These are phyloP conservation scores for Malassezia furfur DNA, from an alignment of 1,284 basidiomycete genomes.

Conservation along the genomic window DNA sequence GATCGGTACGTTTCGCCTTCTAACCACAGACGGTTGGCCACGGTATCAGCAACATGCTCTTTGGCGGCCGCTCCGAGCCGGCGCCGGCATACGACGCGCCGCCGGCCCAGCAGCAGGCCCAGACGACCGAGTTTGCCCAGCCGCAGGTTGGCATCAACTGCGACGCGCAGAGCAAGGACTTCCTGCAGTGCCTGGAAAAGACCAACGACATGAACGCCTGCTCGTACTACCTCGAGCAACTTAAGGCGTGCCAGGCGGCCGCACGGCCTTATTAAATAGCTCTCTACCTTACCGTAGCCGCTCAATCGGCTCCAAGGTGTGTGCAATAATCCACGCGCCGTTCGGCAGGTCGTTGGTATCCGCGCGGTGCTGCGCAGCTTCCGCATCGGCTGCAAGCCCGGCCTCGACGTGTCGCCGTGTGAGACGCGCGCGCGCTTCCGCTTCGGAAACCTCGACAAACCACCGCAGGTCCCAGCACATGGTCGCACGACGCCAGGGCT, in stretches of 20 bases:
- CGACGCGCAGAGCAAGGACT: slow-evolving; percentile 54
- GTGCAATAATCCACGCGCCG: slow-evolving; percentile 38
- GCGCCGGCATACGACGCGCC: slow-evolving; percentile 51
- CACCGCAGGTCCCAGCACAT: slow-evolving; percentile 66
- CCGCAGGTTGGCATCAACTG: slow-evolving; percentile 49
- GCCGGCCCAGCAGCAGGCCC: slow-evolving; percentile 26
- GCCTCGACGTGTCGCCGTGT: slow-evolving; percentile 65
- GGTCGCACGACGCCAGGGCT: slow-evolving; percentile 65
- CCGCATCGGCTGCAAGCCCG: slow-evolving; percentile 60
- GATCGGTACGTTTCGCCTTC: slow-evolving; percentile 51
- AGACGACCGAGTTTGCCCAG: slow-evolving; percentile 17
- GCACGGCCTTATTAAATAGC: slow-evolving; percentile 36
- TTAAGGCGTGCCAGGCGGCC: slow-evolving; percentile 48
- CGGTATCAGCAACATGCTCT: slow-evolving; percentile 72
- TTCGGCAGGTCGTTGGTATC: slow-evolving; percentile 45
- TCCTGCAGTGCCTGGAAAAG: slow-evolving; percentile 39
- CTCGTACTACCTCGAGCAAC: slow-evolving; percentile 54
- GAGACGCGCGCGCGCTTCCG: slow-evolving; percentile 59
- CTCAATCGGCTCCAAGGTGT: slow-evolving; percentile 27
- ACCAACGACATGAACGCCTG: slow-evolving; percentile 54
- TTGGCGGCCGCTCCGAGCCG: slow-evolving; percentile 56
- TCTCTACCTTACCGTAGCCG: background rate
- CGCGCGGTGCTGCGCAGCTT: slow-evolving; percentile 61
- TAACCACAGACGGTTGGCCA: slow-evolving; percentile 59
- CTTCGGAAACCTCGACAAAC: slow-evolving; percentile 60